A percentile compares a stretch with the other conserved stretches of the same genome.
Evolutionary conservation across 768 basidiomycete genomes (phyloP).

Genomic region (Termitomyces sp.): DNA sequence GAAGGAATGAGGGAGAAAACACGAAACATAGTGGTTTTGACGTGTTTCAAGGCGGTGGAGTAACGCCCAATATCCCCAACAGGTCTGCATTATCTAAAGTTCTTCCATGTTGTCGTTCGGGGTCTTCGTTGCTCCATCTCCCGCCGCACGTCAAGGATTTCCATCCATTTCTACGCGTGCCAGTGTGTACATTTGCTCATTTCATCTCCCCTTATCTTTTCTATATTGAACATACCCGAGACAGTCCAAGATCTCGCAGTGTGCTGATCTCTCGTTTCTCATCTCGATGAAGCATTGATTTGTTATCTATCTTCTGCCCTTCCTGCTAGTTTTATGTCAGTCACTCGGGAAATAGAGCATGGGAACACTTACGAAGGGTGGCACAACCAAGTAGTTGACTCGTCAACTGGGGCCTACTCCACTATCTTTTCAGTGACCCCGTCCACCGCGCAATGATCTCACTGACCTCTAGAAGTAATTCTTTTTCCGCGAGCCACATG

Average conservation of each 20-base stretch:
- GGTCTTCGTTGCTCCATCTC: neutral
- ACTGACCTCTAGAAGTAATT: no score
- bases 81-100: neutral
- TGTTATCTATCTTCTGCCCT: neutral
- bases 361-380: neutral
- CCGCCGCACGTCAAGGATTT: neutral
- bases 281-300: neutral
- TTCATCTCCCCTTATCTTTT: neutral
- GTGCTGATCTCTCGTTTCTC: neutral
- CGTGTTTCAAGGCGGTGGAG: neutral
- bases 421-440: no score
- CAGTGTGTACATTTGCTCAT: neutral
- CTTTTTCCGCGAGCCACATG: no score
- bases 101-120: neutral
- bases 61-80: neutral
- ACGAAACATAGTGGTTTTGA: neutral
- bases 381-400: neutral
- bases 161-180: neutral
- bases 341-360: neutral
- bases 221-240: neutral
- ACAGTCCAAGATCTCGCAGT: neutral
- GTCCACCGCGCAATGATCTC: no score
- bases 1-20: neutral
- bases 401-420: no score
- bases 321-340: neutral